Evolutionary conservation across 768 basidiomycete species (phyloP), one percentile per base, ranked within the genome.

Genomic region (Boletus rufocinnamomeus): DNA sequence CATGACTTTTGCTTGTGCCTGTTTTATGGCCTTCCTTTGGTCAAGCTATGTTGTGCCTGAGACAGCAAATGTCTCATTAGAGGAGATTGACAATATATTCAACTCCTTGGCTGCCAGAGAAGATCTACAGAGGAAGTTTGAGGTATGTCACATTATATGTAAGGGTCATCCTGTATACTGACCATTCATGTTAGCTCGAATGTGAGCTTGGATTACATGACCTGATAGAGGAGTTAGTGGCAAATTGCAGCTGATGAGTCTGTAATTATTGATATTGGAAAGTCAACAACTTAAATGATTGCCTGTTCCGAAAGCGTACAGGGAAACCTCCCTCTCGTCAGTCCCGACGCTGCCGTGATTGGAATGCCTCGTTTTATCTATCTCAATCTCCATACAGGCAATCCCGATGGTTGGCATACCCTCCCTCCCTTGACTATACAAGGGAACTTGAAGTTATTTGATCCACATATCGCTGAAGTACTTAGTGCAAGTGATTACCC

Each of bases 1-100:
- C 65, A 73, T 84, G 37, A 74, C 81, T 32, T 91, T 92, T 69
- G 77, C 85, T 0, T 69, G 74, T 14, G 84, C 89, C 3, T 91
- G 88, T 67, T 79, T 84, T 52, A 61, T 79, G 13, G 89, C 84
- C 0, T 88, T 88, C 61, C 60, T 91, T 43, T 93, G 91, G 90
- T 78, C 86, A 28, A 87, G 83, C 6, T 78, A 83, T 58, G 54
- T 74, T 58, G 85, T 93, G 0, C 91, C 89, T 3, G 90, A 93
- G 74, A 93, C 90, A 16, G 88, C 88, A 28, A 85, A 86, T 58
- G 75, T 90, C 4, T 84, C 89, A 8, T 72, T 92, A 1, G 91
- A 93, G 63, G 89, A 90, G 68, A 84, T 91, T 49, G 90, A 93
- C 66, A 77, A 72, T 8, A 73, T 91, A 13, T 91, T 92, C 64